Conservation (phyloP, 1,284 basidiomycete genomes). For the Austropuccinia psidii region DNA sequence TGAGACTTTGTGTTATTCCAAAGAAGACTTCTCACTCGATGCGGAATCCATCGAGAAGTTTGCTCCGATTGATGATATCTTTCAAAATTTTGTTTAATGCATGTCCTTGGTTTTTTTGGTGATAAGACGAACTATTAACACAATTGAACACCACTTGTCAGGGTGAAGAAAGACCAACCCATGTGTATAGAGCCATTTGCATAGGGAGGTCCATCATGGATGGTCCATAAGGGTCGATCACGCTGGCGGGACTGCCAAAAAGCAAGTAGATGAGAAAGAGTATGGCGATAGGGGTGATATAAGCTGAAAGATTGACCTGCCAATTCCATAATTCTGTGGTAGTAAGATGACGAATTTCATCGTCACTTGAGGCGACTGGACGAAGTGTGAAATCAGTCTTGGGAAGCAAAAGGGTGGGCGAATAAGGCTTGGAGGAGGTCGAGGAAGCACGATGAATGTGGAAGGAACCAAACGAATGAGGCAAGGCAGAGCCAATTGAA, state of each 20-base stretch:
- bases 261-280: conserved; percentile 20
- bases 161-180: conserved; percentile 54
- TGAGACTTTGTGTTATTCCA: background rate
- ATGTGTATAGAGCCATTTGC: conserved; percentile 94
- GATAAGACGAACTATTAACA: background rate
- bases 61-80: conserved; percentile 88
- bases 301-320: conserved; percentile 60
- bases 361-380: conserved; percentile 54
- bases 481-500: too few species aligned
- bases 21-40: conserved; percentile 59
- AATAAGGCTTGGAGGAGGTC: conserved; percentile 51
- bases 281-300: conserved; percentile 2
- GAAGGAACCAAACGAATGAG: too few species aligned
- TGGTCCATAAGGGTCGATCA: conserved; percentile 63
- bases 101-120: conserved; percentile 59
- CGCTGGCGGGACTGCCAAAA: conserved; percentile 49
- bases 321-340: conserved; percentile 71
- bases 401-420: conserved; percentile 72
- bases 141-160: background rate
- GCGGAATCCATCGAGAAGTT: conserved; percentile 66
- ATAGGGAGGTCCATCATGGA: conserved; percentile 96
- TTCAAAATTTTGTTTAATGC: conserved; percentile 95
- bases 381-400: conserved; percentile 73
- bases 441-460: too few species aligned
- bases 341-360: conserved; percentile 60